phyloP scores from a whole-genome alignment of 2,329 filamentous ascomycete species.

The Xenoacremonium recifei region DNA sequence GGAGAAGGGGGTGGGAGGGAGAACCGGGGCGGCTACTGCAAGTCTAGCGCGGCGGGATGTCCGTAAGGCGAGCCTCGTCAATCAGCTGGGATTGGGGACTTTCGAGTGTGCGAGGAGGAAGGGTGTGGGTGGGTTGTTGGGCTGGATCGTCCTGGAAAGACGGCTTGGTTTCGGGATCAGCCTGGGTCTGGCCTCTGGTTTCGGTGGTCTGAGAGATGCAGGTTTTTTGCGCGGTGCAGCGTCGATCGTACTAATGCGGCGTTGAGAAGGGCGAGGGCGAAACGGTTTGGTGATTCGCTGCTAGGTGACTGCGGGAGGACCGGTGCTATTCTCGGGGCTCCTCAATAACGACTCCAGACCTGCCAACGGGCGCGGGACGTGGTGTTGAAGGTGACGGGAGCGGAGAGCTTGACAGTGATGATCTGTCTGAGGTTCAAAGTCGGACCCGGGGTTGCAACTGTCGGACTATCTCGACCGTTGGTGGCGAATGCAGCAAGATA shows the following conservation, averaged over 20 bases:
- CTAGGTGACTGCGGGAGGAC: conserved; percentile 21
- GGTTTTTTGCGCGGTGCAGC: conserved; percentile 1
- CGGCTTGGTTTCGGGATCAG: neutral
- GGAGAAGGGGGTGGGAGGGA: conserved; percentile 12
- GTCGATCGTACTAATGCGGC: conserved; percentile 6
- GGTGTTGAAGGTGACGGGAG: no score
- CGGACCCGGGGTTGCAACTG: conserved; percentile 17
- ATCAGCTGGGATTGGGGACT: conserved; percentile 10
- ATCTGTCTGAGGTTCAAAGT: conserved; percentile 14
- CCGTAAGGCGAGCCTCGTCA: conserved; percentile 24
- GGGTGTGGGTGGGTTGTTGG: conserved; percentile 11
- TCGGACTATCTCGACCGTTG: conserved; percentile 1
- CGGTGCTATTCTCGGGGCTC: conserved; percentile 20
- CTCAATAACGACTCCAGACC: conserved; percentile 29
- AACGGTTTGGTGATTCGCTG: conserved; percentile 1
- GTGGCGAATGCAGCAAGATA: conserved; percentile 18
- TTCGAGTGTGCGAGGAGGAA: conserved; percentile 15
- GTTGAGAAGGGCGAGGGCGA: conserved; percentile 5
- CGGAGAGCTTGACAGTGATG: no score
- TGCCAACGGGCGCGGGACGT: conserved; percentile 11
- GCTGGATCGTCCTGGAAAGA: conserved; percentile 5
- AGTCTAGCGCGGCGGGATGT: conserved; percentile 30
- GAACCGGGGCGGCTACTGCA: conserved; percentile 25
- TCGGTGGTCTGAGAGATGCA: conserved; percentile 3
- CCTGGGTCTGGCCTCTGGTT: conserved; percentile 2